Evolutionary conservation across 805 yeast species (phyloP), one percentile per base, ranked within the genome.

Genomic region (Citeromyces matritensis): DNA sequence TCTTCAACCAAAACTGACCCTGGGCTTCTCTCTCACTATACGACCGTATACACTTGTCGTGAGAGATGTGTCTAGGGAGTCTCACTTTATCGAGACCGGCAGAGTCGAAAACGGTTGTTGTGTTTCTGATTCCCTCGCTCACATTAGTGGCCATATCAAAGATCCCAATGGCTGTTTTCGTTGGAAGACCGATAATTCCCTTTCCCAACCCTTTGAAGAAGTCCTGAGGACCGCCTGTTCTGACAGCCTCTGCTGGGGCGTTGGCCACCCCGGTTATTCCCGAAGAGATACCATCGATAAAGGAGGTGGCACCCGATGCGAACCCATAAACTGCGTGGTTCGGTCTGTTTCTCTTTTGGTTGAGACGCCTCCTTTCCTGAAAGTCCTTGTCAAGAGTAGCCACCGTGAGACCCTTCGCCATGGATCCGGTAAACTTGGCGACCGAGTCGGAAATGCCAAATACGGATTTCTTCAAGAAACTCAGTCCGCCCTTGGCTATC

Each of bases 381-480:
- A 78, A 91, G 30, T 71, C 67, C 35, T 69, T 60, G 53, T 88
- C 98, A 60, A 91, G 67, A 0, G 97, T 86, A 0, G 84, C 94
- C 13, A 76, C 86, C 0, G 95, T 74, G 26, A 91, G 58, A 0
- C 98, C 97, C 53, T 91, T 91, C 0, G 98, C 94, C 44, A 91
- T 60, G 0, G 95, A 82, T 1, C 95, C 95, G 0, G 97, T 83
- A 23, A 93, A 70, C 52, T 85, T 83, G 3, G 96, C 79, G 53
- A 91, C 63, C 41, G 95, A 83, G 55, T 93, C 97, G 15, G 95
- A 80, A 31, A 91, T 65, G 3, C 98, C 97, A 59, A 81, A 93
- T 1, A 91, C 88, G 0, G 96, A 80, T 56, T 91, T 91, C 49
- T 88, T 86, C 48, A 93, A 63, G 57, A 91, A 91, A 51, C 95